phyloP scores from a whole-genome alignment of 148 eudicot species.

The Dysphania ambrosioides region DNA sequence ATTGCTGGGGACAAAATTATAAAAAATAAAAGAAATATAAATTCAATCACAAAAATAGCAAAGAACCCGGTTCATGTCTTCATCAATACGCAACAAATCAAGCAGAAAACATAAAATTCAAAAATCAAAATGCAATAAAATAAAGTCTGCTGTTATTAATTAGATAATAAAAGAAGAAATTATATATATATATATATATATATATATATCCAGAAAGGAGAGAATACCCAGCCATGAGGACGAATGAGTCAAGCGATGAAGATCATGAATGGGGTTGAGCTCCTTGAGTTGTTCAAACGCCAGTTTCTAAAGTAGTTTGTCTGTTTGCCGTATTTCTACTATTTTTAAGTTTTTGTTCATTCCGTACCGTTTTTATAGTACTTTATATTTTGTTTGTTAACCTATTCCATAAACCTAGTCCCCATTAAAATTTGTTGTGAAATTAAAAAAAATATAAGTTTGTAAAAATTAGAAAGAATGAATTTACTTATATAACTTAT shows the following conservation, averaged over 20 bases:
- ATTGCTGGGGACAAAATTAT: not conserved
- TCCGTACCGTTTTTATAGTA: too few species aligned
- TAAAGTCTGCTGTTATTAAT: not conserved
- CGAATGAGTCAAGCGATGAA: constrained; percentile 11
- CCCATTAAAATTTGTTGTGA: too few species aligned
- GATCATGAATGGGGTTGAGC: too few species aligned
- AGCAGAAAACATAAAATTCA: not conserved
- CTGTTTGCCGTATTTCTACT: not conserved
- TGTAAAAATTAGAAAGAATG: too few species aligned
- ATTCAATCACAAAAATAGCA: constrained; percentile 1
- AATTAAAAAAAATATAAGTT: too few species aligned
- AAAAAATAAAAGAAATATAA: not conserved
- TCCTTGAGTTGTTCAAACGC: too few species aligned
- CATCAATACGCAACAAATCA: not conserved
- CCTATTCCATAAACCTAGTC: too few species aligned
- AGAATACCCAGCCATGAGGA: constrained; percentile 32
- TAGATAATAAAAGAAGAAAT: not conserved
- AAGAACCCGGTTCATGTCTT: not conserved
- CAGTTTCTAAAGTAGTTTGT: not conserved
- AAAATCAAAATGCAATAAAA: not conserved
- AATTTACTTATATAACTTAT: too few species aligned
- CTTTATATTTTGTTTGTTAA: too few species aligned
- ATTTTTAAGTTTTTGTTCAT: not conserved
- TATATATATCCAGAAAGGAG: too few species aligned
- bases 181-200: too few species aligned